Conservation (phyloP, 225 moss, liverwort and hornwort genomes). For the Polytrichum commune region DNA sequence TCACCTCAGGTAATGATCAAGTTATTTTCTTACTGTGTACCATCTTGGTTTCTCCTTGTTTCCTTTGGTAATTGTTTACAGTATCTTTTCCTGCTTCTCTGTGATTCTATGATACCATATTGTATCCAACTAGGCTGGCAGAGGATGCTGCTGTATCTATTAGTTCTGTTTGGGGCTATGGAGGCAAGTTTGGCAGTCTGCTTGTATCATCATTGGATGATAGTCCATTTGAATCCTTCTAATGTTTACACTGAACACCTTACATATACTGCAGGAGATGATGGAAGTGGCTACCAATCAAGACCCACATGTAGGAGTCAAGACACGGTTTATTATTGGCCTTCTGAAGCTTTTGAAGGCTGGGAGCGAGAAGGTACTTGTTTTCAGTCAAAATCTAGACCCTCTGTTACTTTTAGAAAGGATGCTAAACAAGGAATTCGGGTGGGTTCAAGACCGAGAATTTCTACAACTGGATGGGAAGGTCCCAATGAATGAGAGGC, state of each 20-base stretch:
- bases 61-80: neutral
- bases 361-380: constrained; percentile 72
- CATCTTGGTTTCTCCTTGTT: constrained; percentile 3
- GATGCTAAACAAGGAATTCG: constrained; percentile 62
- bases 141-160: too few species aligned
- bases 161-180: neutral
- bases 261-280: constrained; percentile 36
- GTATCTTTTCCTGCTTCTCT: too few species aligned
- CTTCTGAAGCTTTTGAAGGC: constrained; percentile 37
- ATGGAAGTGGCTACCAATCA: constrained; percentile 33
- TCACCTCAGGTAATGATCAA: constrained; percentile 29
- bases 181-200: neutral
- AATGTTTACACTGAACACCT: neutral
- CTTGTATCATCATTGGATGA: too few species aligned
- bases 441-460: constrained; percentile 64
- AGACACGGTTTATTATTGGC: constrained; percentile 87
- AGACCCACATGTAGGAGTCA: constrained; percentile 69
- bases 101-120: too few species aligned
- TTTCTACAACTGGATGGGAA: constrained; percentile 76
- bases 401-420: constrained; percentile 65
- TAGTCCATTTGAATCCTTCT: too few species aligned
- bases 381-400: constrained; percentile 78
- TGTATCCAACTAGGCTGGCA: too few species aligned
- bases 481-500: constrained; percentile 57
- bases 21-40: neutral